A percentile compares a stretch with the other conserved stretches of the same genome.
Conservation (phyloP, 169 alveolate species). For the Theileria orientalis region DNA sequence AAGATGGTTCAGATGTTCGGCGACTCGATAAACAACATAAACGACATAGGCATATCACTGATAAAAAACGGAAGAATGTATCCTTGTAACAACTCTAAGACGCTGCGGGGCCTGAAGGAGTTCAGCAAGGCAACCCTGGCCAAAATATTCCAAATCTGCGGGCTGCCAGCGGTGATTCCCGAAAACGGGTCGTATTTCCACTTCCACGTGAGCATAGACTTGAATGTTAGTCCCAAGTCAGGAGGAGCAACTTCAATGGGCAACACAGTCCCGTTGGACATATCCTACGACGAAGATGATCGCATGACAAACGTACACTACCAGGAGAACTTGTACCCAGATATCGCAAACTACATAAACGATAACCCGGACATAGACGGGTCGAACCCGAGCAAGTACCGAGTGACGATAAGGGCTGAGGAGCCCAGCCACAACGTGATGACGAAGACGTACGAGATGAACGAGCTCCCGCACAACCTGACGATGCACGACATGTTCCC, state of each 20-base stretch:
- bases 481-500: slow-evolving; percentile 50
- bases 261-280: slow-evolving; percentile 44
- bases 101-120: slow-evolving; percentile 23
- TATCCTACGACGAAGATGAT: slow-evolving; percentile 57
- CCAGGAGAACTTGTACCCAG: slow-evolving; percentile 50
- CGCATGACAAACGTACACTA: slow-evolving; percentile 35
- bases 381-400: slow-evolving; percentile 34
- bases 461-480: slow-evolving; percentile 51
- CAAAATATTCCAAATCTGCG: slow-evolving; percentile 49
- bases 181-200: slow-evolving; percentile 51
- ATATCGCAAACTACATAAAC: slow-evolving; percentile 37
- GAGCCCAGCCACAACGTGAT: slow-evolving; percentile 36
- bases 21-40: slow-evolving; percentile 7
- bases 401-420: slow-evolving; percentile 39
- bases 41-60: slow-evolving; percentile 30
- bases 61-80: slow-evolving; percentile 39
- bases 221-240: slow-evolving; percentile 3
- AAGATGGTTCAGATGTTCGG: slow-evolving; percentile 56
- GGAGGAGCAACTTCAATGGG: slow-evolving; percentile 51
- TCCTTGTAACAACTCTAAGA: slow-evolving; percentile 26
- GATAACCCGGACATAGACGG: slow-evolving; percentile 49
- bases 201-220: slow-evolving; percentile 27
- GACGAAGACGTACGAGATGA: slow-evolving; percentile 26
- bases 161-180: slow-evolving; percentile 50
- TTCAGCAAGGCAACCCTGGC: slow-evolving; percentile 41